phyloP scores from a whole-genome alignment of 495 filamentous ascomycete genomes.

The Cercophora sp. region DNA sequence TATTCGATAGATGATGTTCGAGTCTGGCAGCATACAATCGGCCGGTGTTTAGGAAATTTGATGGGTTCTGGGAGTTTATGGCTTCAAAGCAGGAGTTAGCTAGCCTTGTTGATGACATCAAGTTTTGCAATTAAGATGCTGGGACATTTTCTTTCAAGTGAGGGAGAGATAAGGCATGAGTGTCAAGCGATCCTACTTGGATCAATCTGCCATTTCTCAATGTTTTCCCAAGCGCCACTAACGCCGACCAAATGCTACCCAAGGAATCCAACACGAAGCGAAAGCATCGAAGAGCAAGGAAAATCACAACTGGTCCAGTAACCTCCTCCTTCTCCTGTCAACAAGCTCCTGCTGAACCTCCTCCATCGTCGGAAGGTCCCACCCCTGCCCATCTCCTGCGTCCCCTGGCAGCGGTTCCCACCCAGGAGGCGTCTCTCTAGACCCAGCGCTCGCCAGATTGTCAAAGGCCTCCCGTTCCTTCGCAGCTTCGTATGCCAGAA shows the following conservation, averaged over 20 bases:
- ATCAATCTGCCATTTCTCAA: no score
- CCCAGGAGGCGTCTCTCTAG: constrained; percentile 45
- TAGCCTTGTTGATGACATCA: no score
- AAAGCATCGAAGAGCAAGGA: neutral
- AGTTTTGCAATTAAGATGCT: no score
- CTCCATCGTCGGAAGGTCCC: constrained; percentile 79
- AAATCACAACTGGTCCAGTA: constrained; percentile 58
- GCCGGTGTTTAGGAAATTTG: no score
- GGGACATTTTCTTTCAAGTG: no score
- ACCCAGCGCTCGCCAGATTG: constrained; percentile 40
- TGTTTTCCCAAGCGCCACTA: no score
- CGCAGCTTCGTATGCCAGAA: constrained; percentile 75
- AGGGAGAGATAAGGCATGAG: no score
- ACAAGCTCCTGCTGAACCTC: constrained; percentile 92
- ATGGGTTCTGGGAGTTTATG: no score
- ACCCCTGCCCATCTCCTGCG: constrained; percentile 73
- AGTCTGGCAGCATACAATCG: no score
- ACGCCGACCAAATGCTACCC: constrained; percentile 22
- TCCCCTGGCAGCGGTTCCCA: constrained; percentile 91
- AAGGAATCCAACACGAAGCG: neutral
- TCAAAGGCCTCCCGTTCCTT: constrained; percentile 82
- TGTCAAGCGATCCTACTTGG: no score
- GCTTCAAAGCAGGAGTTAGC: no score
- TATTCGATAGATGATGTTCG: no score
- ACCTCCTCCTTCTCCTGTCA: constrained; percentile 73